phyloP scores from a whole-genome alignment of 2,329 filamentous ascomycete species.

The Chaetomiaceae sp. region DNA sequence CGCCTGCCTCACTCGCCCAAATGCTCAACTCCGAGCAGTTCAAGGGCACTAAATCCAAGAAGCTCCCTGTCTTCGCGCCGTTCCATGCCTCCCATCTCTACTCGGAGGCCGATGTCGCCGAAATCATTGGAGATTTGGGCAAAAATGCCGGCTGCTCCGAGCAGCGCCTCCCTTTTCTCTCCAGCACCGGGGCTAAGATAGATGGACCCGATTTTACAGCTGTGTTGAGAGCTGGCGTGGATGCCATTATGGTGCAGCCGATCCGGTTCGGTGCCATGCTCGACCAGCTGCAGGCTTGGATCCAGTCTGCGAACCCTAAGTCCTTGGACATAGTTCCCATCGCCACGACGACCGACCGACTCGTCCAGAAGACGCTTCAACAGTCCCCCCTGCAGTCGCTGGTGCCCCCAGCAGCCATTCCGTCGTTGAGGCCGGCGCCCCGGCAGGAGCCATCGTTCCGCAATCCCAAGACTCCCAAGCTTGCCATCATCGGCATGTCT shows the following conservation, averaged over 20 bases:
- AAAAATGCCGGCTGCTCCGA: too few relatives aligned
- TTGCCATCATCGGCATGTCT: too few relatives aligned
- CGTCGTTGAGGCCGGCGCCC: too few relatives aligned
- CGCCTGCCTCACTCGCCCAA: not conserved
- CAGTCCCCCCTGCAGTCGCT: not conserved
- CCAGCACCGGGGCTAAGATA: not conserved
- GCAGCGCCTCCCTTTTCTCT: not conserved
- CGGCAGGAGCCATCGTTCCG: too few relatives aligned
- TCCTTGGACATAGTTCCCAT: not conserved
- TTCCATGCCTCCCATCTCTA: conserved; percentile 1
- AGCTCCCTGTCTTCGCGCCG: not conserved
- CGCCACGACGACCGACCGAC: not conserved
- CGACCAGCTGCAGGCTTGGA: not conserved
- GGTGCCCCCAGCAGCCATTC: not conserved
- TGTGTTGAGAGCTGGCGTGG: not conserved
- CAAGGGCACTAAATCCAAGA: not conserved
- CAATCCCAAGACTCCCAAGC: too few relatives aligned
- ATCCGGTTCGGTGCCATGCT: not conserved
- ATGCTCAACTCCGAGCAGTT: not conserved
- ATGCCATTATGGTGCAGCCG: not conserved
- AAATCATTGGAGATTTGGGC: not conserved
- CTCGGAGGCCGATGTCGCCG: not conserved
- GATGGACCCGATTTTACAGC: not conserved
- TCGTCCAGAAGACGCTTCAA: not conserved
- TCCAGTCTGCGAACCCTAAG: not conserved